phyloP scores from a whole-genome alignment of 129 eudicot species.

The Ambrosia artemisiifolia region DNA sequence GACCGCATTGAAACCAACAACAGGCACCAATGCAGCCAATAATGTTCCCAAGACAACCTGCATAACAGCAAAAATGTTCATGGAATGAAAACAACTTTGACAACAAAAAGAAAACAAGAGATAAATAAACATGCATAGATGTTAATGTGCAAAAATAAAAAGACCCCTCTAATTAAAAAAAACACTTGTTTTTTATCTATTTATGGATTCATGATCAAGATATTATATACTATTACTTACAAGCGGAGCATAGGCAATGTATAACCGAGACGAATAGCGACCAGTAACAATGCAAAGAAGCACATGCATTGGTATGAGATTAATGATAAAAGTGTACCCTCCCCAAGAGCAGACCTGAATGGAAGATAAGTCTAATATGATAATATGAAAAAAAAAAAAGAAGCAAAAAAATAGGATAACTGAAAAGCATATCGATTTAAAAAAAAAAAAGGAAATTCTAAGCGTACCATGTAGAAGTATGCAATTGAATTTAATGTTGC shows the following conservation, averaged over 20 bases:
- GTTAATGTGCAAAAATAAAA: not conserved
- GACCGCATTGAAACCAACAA: conserved; percentile 97
- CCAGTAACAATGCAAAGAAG: conserved; percentile 97
- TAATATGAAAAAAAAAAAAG: not conserved
- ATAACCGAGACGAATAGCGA: conserved; percentile 87
- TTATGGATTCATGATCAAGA: not conserved
- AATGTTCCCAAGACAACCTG: conserved; percentile 95
- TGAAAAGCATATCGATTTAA: not conserved
- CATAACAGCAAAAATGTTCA: conserved; percentile 16
- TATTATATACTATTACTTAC: conserved; percentile 57
- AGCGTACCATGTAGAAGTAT: conserved; percentile 90
- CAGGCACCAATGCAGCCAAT: conserved; percentile 95
- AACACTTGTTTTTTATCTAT: not conserved
- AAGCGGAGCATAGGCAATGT: conserved; percentile 95
- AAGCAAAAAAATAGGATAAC: not conserved
- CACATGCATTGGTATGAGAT: conserved; percentile 97
- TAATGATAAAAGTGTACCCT: conserved; percentile 97
- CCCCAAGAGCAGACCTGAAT: conserved; percentile 99
- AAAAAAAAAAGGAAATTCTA: conserved; percentile 17
- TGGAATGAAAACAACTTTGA: not conserved
- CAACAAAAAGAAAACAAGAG: conserved; percentile 5
- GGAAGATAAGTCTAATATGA: not conserved
- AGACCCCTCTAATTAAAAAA: not conserved
- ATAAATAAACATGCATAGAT: not conserved
- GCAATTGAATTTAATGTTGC: conserved; percentile 90